Percentiles rank a stretch among this genome's conserved stretches.
These are phyloP conservation scores for Alternaria viburni DNA, from an alignment of 2,329 filamentous ascomycete genomes.

Conservation along the genomic window DNA sequence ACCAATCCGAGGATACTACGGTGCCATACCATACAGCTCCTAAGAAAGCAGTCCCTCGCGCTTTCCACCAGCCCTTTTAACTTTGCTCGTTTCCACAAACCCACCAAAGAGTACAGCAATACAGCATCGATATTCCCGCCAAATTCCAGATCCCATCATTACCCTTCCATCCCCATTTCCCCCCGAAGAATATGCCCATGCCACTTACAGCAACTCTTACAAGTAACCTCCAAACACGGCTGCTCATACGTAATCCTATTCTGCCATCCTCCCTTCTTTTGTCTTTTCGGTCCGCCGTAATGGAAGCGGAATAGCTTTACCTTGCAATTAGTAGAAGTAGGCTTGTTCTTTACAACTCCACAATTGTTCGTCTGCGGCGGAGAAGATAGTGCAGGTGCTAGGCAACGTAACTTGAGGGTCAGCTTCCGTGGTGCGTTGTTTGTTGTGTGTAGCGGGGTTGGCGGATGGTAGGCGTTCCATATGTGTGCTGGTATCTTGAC, in stretches of 20 bases:
- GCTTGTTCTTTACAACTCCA: too few species aligned
- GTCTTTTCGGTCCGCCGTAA: conserved; percentile 19
- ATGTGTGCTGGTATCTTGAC: conserved; percentile 5
- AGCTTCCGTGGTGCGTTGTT: not conserved
- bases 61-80: too few species aligned
- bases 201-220: conserved; percentile 20
- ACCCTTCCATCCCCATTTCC: too few species aligned
- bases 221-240: conserved; percentile 23
- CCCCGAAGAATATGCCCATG: conserved; percentile 12
- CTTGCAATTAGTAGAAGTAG: conserved; percentile 4
- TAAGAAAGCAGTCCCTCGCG: too few species aligned
- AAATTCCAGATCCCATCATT: too few species aligned
- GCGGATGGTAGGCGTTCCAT: conserved; percentile 15
- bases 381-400: too few species aligned
- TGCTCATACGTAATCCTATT: conserved; percentile 13
- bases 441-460: not conserved
- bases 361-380: too few species aligned
- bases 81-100: too few species aligned
- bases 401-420: not conserved
- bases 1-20: too few species aligned
- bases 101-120: too few species aligned
- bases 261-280: not conserved
- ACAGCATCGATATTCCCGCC: too few species aligned
- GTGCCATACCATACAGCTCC: too few species aligned
- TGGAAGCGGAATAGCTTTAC: conserved; percentile 21